Evolutionary conservation across 176 grass and related monocot genomes (phyloP), one percentile per base, ranked within the genome.

Genomic region (Juncus inflexus): DNA sequence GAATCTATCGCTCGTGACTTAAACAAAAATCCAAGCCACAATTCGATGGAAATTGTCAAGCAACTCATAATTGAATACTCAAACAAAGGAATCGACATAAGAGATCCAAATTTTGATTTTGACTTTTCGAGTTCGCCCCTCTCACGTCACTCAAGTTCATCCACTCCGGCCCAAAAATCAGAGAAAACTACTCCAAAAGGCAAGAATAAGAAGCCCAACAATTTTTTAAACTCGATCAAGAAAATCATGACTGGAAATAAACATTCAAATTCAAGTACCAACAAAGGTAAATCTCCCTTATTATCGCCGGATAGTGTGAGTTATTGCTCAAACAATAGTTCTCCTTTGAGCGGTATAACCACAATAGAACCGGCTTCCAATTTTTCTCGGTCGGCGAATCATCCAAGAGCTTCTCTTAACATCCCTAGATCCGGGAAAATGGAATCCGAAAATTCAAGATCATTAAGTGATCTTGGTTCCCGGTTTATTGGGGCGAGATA

Each of bases 31-130:
- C 76, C 84, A 39, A 89, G 84, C 77, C 83, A 63, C 66, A 83
- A 77, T 5, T 91, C 92, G 9, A 81, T 72, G 45, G 84, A 83
- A 60, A 86, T 76, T 59, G 87, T 78, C 49, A 97, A 86, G 77
- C 74, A 86, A 40, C 85, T 97, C 35, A 83, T 89, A 86, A 58
- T 91, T 45, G 82, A 64, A 55, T 91, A 91, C 75, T 64, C 81
- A 42, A 66, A 65, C 72, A 62, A 52, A 35, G 81, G 66, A 12
- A 60, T 79, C 11, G 63, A 84, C 15, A 69, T 79, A 45, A 40
- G 45, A 11, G 43, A 55, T 63, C 5, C 3, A 3, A 38, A 63
- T 42, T 67, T 55, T 2, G 58, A 81, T 28, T 57, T 54, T 58
- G 56, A 7, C 65, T 51, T 10, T 12, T 81, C 70, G 63, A 81